Evolutionary conservation across 1,284 basidiomycete species (phyloP), one percentile per base, ranked within the genome.

Genomic region (Prillingera fragicola): DNA sequence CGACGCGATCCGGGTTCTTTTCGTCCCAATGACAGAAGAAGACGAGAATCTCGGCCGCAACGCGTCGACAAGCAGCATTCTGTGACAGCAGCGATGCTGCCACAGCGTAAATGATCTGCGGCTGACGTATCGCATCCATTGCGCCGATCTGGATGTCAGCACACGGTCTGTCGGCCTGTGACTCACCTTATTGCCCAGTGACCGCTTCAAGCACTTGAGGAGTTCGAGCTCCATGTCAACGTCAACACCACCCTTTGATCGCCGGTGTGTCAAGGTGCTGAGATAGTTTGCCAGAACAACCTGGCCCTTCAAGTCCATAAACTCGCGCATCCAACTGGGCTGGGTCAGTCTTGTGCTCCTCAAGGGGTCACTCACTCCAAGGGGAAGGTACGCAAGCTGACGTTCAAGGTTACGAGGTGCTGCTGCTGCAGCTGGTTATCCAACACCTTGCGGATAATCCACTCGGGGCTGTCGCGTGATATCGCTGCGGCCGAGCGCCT

Each of bases 261-360:
- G 37, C 6, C 56, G 45, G 31, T 54, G 47, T 5, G 37, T 53
- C 32, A 56, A 34, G 63, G 83, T 83, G 50, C 78, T 78, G 9
- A 95, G 75, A 1, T 81, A 81, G 67, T 89, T 87, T 8, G 83
- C 85, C 41, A 95, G 77, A 10, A 90, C 90, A 36, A 86, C 84
- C 29, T 85, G 85, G 36, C 86, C 92, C 65, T 82, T 86, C 45
- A 84, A 78, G 50, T 74, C 75, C 57, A 87, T 78, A 70, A 88
- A 96, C 53, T 80, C 80, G 53, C 77, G 77, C 63, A 86, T 84
- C 89, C 89, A 92, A 46, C 87, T 89, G 49, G 6, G 19, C 12
- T 9, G n/a, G 15, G 14, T 25, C 10, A 48, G 28, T 42, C 37
- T 15, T 17, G 14, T 13, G 46, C 49, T 5, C 48, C 17, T 45